These are phyloP conservation scores for Fraxinus dipetala DNA, from an alignment of 305 asterid species.

Conservation along the genomic window DNA sequence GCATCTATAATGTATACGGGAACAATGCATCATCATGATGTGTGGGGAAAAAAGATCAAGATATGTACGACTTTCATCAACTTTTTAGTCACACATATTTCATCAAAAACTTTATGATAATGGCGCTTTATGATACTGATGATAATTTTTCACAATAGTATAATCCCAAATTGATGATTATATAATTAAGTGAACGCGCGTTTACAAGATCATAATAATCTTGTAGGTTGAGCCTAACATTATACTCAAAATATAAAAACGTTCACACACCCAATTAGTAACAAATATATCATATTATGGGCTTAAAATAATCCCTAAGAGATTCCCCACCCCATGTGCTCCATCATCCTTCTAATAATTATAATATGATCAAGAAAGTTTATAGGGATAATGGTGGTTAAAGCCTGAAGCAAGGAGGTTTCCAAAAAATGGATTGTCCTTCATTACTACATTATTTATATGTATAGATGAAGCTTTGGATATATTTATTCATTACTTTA, in stretches of 20 bases:
- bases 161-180: background rate
- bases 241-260: background rate
- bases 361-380: conserved; percentile 18
- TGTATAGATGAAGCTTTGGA: conserved; percentile 18
- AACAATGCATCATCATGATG: background rate
- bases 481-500: conserved; percentile 4
- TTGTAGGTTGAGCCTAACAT: background rate
- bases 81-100: too few relatives aligned
- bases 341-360: conserved; percentile 32
- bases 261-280: background rate
- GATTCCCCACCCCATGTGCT: conserved; percentile 57
- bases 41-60: background rate
- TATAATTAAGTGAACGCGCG: background rate
- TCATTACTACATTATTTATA: conserved; percentile 18
- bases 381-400: conserved; percentile 34
- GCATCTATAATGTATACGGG: background rate
- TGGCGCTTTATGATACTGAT: background rate
- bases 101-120: background rate
- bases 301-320: conserved; percentile 16
- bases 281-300: conserved; percentile 18
- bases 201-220: background rate
- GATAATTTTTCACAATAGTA: background rate
- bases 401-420: conserved; percentile 31
- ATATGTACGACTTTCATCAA: background rate
- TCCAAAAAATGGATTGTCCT: conserved; percentile 27